phyloP scores from a whole-genome alignment of 2,329 filamentous ascomycete species.

The Penicillium capsulatum region DNA sequence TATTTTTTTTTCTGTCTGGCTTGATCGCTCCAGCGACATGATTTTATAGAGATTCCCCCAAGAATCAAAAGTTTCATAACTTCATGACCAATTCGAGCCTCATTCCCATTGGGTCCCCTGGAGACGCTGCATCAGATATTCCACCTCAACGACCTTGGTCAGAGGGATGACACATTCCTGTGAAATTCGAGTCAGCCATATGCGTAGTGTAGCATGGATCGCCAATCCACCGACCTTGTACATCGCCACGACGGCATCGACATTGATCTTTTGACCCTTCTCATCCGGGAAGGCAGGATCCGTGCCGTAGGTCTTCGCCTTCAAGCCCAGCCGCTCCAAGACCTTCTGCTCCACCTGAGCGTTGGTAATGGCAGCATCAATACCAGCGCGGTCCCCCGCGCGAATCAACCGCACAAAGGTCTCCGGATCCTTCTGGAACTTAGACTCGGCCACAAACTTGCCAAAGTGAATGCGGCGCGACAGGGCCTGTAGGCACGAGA shows the following conservation, averaged over 20 bases:
- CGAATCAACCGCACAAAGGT: conserved; percentile 78
- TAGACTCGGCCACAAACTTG: conserved; percentile 96
- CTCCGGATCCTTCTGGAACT: conserved; percentile 80
- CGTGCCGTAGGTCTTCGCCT: conserved; percentile 89
- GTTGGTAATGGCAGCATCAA: conserved; percentile 88
- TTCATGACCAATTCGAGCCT: conserved; percentile 14
- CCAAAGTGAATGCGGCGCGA: conserved; percentile 93
- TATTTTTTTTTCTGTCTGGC: not conserved
- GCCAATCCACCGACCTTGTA: conserved; percentile 56
- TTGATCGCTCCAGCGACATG: conserved; percentile 3
- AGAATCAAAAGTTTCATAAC: conserved; percentile 15
- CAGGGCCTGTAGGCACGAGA: conserved; percentile 81
- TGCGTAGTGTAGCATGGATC: not conserved
- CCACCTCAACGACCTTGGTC: conserved; percentile 97
- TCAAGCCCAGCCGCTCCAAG: conserved; percentile 76
- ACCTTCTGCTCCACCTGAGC: conserved; percentile 85
- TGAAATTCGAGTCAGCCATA: not conserved
- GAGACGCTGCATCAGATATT: conserved; percentile 93
- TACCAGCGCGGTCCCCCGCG: conserved; percentile 71
- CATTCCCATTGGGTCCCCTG: conserved; percentile 50
- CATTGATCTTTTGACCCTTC: conserved; percentile 70
- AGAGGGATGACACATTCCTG: conserved; percentile 81
- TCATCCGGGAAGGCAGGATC: conserved; percentile 65
- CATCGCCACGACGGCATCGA: conserved; percentile 84
- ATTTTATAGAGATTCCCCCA: conserved; percentile 9